Evolutionary conservation across 2,329 filamentous ascomycete genomes (phyloP).

Genomic region (Trichoderma arundinaceum): DNA sequence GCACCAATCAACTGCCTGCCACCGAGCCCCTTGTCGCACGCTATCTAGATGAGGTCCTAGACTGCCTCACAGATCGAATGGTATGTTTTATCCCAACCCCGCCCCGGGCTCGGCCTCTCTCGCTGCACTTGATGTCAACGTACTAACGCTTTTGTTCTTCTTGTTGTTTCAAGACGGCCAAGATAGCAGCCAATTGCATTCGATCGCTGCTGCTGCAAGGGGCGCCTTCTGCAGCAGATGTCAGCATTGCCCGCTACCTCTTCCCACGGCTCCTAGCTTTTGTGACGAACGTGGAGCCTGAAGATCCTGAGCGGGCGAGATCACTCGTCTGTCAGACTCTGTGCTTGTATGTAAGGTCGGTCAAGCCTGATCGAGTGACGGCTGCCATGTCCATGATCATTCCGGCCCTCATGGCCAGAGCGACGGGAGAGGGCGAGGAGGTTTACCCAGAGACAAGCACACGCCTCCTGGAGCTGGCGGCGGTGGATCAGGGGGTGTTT

Average conservation of each 20-base stretch:
- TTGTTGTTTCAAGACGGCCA: constrained; percentile 66
- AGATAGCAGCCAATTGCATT: constrained; percentile 88
- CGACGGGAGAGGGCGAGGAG: constrained; percentile 64
- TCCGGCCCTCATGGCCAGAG: constrained; percentile 76
- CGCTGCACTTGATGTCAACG: background rate
- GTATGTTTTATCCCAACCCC: constrained; percentile 54
- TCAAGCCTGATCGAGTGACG: constrained; percentile 53
- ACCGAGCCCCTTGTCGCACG: constrained; percentile 75
- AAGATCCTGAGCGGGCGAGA: constrained; percentile 80
- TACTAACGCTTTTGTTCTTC: constrained; percentile 13
- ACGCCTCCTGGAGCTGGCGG: constrained; percentile 80
- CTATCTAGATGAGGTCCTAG: constrained; percentile 80
- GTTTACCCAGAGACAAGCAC: constrained; percentile 75
- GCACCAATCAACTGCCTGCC: constrained; percentile 73
- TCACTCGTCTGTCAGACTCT: constrained; percentile 74
- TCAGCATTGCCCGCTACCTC: constrained; percentile 75
- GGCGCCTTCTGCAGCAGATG: constrained; percentile 67
- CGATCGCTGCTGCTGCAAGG: constrained; percentile 78
- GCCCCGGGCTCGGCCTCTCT: background rate
- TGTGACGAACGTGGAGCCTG: constrained; percentile 69
- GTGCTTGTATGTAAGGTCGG: constrained; percentile 67
- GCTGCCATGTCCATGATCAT: constrained; percentile 77
- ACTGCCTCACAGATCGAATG: constrained; percentile 81
- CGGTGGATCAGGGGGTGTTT: constrained; percentile 74
- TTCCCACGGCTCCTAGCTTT: constrained; percentile 79